Percentiles rank a stretch among this genome's conserved stretches.
Conservation (phyloP, 75 land plant species). For the Gnetum montanum region DNA sequence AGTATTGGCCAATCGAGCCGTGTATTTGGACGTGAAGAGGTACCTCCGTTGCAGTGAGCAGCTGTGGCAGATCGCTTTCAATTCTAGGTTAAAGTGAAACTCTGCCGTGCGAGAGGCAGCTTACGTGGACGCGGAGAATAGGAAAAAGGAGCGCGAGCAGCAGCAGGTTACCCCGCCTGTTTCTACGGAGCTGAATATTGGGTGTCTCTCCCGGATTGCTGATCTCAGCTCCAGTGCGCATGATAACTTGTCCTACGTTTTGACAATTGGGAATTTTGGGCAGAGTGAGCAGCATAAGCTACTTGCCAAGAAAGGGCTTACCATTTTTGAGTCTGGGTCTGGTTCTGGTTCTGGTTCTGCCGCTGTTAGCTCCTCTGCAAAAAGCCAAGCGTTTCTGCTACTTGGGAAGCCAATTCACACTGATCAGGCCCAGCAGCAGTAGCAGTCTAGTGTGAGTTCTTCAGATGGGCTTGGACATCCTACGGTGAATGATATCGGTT, state of each 20-base stretch:
- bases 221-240: conserved; percentile 7
- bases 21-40: no score
- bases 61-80: no score
- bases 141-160: no score
- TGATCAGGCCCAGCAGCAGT: conserved; percentile 14
- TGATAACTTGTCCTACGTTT: conserved; percentile 6
- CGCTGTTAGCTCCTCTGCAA: conserved; percentile 9
- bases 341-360: no score
- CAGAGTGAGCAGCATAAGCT: conserved; percentile 10
- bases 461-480: conserved; percentile 25
- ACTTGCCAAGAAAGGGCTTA: conserved; percentile 1
- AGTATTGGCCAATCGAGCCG: no score
- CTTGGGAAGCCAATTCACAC: conserved; percentile 45
- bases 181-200: conserved; percentile 13
- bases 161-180: no score
- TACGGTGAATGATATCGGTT: conserved; percentile 7
- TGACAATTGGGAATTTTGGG: conserved; percentile 7
- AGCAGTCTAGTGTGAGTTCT: conserved; percentile 26
- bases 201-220: conserved; percentile 6
- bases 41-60: no score
- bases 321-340: no score
- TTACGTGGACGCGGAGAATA: no score
- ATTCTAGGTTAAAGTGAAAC: no score
- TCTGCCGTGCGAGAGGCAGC: no score
- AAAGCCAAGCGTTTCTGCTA: conserved; percentile 27